A percentile compares a stretch with the other conserved stretches of the same genome.
Conservation (phyloP, 805 yeast genomes). For the Saccharomyces cerevisiae region DNA sequence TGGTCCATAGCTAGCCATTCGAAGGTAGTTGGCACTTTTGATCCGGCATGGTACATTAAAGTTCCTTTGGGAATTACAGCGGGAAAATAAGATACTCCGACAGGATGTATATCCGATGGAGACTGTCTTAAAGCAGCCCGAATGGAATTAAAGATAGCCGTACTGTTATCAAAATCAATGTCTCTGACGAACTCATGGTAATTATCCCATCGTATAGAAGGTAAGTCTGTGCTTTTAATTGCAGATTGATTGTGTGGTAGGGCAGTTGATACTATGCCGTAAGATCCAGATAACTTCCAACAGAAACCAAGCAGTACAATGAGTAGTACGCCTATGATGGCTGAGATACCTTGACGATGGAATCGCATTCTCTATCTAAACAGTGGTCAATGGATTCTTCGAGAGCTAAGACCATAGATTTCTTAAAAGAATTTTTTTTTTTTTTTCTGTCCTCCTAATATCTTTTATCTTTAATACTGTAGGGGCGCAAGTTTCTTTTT, state of each 20-base stretch:
- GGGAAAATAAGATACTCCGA: slow-evolving; percentile 51
- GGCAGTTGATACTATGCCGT: not conserved
- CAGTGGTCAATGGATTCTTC: not conserved
- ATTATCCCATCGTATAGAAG: slow-evolving; percentile 13
- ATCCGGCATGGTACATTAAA: slow-evolving; percentile 47
- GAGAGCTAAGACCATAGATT: not conserved
- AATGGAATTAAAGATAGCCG: slow-evolving; percentile 49
- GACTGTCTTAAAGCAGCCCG: slow-evolving; percentile 46
- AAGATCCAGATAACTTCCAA: not conserved
- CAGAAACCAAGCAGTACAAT: not conserved
- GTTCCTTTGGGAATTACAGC: slow-evolving; percentile 56
- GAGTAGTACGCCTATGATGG: not conserved
- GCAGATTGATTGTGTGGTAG: not conserved
- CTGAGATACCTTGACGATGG: not conserved
- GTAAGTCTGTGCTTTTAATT: not conserved
- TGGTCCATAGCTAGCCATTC: slow-evolving; percentile 64
- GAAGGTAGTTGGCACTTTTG: slow-evolving; percentile 36
- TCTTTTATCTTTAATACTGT: not conserved
- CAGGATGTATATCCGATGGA: slow-evolving; percentile 44
- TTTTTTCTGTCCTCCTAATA: not conserved
- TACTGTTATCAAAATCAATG: slow-evolving; percentile 41
- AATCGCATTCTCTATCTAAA: not conserved
- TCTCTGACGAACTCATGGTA: slow-evolving; percentile 20
- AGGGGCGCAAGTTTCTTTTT: not conserved
- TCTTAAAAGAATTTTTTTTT: no score